Percentiles rank a stretch among this genome's conserved stretches.
Conservation (phyloP, 2,329 filamentous ascomycete genomes). For the Chaetoscypha palmicola region DNA sequence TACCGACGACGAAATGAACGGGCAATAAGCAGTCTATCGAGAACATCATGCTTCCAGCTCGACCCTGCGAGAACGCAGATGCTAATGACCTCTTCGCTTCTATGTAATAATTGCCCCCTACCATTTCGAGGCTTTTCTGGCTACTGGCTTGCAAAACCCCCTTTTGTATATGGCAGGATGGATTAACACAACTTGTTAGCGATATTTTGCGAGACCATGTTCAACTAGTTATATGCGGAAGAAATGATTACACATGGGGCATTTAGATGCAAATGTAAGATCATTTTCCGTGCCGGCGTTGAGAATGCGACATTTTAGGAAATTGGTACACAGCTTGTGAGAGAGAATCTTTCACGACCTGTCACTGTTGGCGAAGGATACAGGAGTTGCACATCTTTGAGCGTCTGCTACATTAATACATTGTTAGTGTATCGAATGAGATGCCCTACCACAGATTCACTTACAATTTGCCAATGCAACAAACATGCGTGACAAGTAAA, state of each 20-base stretch:
- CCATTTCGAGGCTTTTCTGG: slow-evolving; percentile 20
- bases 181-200: slow-evolving; percentile 22
- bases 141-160: slow-evolving; percentile 10
- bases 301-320: slow-evolving; percentile 15
- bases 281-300: slow-evolving; percentile 21
- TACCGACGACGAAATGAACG: slow-evolving; percentile 28
- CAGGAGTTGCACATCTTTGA: slow-evolving; percentile 6
- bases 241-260: slow-evolving; percentile 18
- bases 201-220: slow-evolving; percentile 21
- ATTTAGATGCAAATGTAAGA: slow-evolving; percentile 26
- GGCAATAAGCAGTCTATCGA: slow-evolving; percentile 19
- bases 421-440: slow-evolving; percentile 5
- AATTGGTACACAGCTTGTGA: slow-evolving; percentile 11
- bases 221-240: slow-evolving; percentile 12
- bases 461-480: too few relatives aligned
- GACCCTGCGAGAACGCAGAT: background rate
- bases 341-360: slow-evolving; percentile 14
- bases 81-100: slow-evolving; percentile 25
- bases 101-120: slow-evolving; percentile 28
- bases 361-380: slow-evolving; percentile 10
- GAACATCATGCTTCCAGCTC: slow-evolving; percentile 1
- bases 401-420: slow-evolving; percentile 10
- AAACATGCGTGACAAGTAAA: too few relatives aligned
- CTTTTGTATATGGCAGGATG: slow-evolving; percentile 28
- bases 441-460: slow-evolving; percentile 1